Evolutionary conservation across 1,139 yeast species (phyloP), one percentile per base, ranked within the genome.

Genomic region (Taphrina betulina): DNA sequence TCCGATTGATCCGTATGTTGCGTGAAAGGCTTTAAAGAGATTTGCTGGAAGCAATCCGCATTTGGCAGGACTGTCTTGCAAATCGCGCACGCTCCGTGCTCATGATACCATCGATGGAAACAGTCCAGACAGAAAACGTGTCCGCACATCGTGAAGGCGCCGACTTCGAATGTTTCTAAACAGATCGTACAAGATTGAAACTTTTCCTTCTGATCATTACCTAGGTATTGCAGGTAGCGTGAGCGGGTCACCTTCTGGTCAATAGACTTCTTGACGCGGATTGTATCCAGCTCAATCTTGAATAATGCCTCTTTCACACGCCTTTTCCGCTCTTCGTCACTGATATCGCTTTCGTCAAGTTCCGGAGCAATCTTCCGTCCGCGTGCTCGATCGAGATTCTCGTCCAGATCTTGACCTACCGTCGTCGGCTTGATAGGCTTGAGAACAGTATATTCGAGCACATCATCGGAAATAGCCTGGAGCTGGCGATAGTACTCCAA

Each of bases 381-480:
- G 2, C 24, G 22, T 10, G 54, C 54, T n/a, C 46, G 24, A 16
- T 33, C 35, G 22, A 50, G 34, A 14, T 38, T 38, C 5, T 29
- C 46, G 10, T 31, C 40, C 5, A 50, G 33, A 19, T 20, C 10
- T 20, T 29, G 10, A 10, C 20, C 19, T n/a, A 33, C 12, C 3
- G 29, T 40, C 17, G 23, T 33, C 4, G 36, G 36, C 26, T 31
- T 34, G 26, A n/a, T 19, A 10, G 10, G 20, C n/a, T 34, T 42
- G 19, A 52, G 22, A 3, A 43, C 50, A 8, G 56, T 42, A 17
- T 34, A 52, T 5, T 42, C 50, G 0, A 66, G 74, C 16, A 88
- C 89, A 51, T 82, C 82, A 68, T 92, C 97, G 0, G 96, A 88
- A 31, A 90, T 78, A 56, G 77, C 83, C 68, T 92, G 98, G 44